phyloP scores from a whole-genome alignment of 345 rosid genomes.

The Toxicodendron radicans region DNA sequence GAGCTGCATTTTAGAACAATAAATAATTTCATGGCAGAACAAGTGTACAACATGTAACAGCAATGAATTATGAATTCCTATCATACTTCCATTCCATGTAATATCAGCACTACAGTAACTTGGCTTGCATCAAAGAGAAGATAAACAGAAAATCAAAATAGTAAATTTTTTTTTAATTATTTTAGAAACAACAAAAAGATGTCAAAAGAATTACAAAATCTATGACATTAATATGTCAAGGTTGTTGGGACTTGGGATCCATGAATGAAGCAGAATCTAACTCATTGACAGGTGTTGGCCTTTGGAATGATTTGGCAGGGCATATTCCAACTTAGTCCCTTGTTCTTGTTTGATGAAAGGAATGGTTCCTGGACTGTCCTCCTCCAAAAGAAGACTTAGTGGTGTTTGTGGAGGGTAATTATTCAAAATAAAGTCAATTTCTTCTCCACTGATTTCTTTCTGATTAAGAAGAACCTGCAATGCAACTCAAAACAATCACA shows the following conservation, averaged over 20 bases:
- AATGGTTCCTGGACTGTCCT: constrained; percentile 73
- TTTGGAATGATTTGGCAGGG: constrained; percentile 38
- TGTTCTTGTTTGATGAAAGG: constrained; percentile 43
- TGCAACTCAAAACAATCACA: neutral
- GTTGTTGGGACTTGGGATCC: neutral
- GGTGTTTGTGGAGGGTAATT: constrained; percentile 80
- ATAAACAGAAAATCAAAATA: no score
- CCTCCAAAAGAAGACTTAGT: constrained; percentile 55
- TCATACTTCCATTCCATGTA: neutral
- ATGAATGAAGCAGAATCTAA: neutral
- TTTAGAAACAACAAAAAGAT: neutral
- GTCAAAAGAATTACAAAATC: neutral
- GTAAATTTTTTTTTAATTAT: no score
- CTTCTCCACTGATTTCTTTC: constrained; percentile 80
- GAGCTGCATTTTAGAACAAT: no score
- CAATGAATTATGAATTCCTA: no score
- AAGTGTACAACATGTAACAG: no score
- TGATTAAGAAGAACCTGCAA: constrained; percentile 73
- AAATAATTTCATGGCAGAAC: no score
- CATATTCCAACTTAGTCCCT: constrained; percentile 37
- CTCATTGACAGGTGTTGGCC: constrained; percentile 25
- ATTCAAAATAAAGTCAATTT: constrained; percentile 68
- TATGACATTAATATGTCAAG: neutral
- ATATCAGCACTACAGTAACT: neutral
- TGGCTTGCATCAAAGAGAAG: neutral